Base-by-base conservation (phyloP, 2,329 filamentous ascomycete genomes). In the Salinomyces thailandicus region DNA sequence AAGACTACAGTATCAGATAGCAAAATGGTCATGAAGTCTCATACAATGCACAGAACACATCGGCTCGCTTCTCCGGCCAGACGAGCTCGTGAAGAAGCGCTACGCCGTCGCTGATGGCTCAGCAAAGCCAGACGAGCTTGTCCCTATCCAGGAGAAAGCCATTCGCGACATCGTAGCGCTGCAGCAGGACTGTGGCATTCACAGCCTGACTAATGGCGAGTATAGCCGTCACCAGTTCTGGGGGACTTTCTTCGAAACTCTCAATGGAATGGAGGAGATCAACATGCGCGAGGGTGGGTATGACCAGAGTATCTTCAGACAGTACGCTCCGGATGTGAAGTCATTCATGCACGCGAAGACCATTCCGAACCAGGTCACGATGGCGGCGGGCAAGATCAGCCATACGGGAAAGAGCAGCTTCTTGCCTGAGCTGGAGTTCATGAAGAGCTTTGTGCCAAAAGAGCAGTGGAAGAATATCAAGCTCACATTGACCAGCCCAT, bases 61-160 rank as follows among this genome's bases (percentile, higher is more conserved):
- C 43, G 80, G 80, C 33, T 83, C 79, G 11, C 66, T 85, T 19
- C 71, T 84, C 29, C 74, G 80, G 22, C 78, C 79, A 1, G 60
- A 75, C 30, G 62, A 70, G 35, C 69, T 85, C 11, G 65, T 81
- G 8, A 63, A 73, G 38, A 71, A 72, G 37, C 67, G 79, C 53
- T 64, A 69, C 46, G 58, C 69, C 51, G 59, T 71, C 42, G 66
- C 52, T 12, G 51, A 49, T 26, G 45, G 46, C 28, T 48, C 43
- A 7, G 47, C 46, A 15, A 44, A 41, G 12, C 31, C 46, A 9
- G 51, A 52, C 3, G 47, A 49, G 13, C 43, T 58, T 8, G 45
- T 44, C 5, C 48, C 54, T 3, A 39, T 58, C 17, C 54, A 58
- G 43, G 45, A 55, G 22, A 50, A 56, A 33, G 46, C 53, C 8